phyloP scores from a whole-genome alignment of 106 monocot genomes.

The Apostasia shenzhenica region DNA sequence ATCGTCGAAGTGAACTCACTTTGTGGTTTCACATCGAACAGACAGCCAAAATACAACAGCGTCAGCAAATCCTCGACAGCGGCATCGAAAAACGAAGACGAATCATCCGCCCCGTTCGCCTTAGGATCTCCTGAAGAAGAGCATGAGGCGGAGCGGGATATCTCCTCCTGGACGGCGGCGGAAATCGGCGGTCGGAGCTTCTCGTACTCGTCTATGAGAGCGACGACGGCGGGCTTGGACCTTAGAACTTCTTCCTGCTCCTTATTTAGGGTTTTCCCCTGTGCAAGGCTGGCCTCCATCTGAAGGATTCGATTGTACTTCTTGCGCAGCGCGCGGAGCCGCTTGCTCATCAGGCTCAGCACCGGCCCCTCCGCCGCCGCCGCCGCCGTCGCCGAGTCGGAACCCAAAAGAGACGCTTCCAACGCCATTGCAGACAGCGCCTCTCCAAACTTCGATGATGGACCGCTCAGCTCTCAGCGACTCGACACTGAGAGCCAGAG shows the following conservation, averaged over 20 bases:
- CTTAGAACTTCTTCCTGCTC: constrained; percentile 88
- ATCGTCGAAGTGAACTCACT: constrained; percentile 74
- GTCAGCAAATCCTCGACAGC: constrained; percentile 52
- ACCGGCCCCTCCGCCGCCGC: constrained; percentile 60
- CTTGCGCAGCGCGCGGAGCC: constrained; percentile 78
- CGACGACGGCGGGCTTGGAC: constrained; percentile 56
- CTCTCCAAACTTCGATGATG: background rate
- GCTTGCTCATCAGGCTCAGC: constrained; percentile 66
- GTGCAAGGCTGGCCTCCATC: constrained; percentile 68
- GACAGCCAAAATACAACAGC: constrained; percentile 65
- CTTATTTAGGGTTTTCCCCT: constrained; percentile 75
- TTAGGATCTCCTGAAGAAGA: constrained; percentile 4
- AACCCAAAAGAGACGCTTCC: too few relatives aligned
- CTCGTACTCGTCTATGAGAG: constrained; percentile 84
- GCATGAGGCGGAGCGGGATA: constrained; percentile 14
- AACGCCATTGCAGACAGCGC: constrained; percentile 5
- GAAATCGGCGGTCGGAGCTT: constrained; percentile 62
- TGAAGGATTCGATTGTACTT: constrained; percentile 87
- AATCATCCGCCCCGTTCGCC: background rate
- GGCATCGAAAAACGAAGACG: background rate
- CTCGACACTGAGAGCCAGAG: too few relatives aligned
- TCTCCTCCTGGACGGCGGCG: constrained; percentile 65
- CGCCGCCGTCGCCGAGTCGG: constrained; percentile 1
- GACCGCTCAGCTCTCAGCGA: background rate
- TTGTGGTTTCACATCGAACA: constrained; percentile 84